Evolutionary conservation across 1,284 basidiomycete species (phyloP).

Genomic region (Rhizoctonia solani): DNA sequence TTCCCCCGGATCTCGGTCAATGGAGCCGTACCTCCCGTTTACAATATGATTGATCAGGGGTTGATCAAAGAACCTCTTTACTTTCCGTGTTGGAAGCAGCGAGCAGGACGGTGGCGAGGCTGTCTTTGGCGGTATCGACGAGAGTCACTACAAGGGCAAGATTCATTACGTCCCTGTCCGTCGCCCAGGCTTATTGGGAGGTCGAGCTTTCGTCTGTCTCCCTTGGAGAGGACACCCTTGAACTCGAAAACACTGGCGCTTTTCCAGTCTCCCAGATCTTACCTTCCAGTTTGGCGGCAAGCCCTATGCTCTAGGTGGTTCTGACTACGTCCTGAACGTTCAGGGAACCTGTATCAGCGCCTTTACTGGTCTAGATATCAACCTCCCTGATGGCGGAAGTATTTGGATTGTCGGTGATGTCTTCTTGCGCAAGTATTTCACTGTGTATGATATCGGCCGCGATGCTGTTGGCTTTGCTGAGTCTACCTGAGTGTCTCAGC

Average conservation of each 20-base stretch:
- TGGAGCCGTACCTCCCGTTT: constrained; percentile 92
- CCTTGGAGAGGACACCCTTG: constrained; percentile 84
- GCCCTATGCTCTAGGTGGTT: constrained; percentile 77
- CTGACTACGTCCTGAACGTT: constrained; percentile 87
- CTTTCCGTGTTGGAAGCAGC: constrained; percentile 92
- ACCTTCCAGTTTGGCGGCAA: constrained; percentile 83
- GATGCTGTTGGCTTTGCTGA: constrained; percentile 87
- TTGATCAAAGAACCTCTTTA: constrained; percentile 89
- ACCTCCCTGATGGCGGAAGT: constrained; percentile 74
- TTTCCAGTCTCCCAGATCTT: constrained; percentile 87
- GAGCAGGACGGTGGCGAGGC: constrained; percentile 92
- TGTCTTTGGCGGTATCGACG: constrained; percentile 91
- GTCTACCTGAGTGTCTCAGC: constrained; percentile 45
- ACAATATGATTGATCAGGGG: constrained; percentile 86
- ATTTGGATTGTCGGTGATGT: constrained; percentile 95
- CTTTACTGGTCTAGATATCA: constrained; percentile 93
- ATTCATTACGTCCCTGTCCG: constrained; percentile 90
- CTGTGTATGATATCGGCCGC: constrained; percentile 87
- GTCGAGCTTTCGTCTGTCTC: constrained; percentile 86
- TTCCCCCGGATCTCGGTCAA: constrained; percentile 98
- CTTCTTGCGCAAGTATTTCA: constrained; percentile 90
- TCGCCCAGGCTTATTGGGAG: constrained; percentile 98
- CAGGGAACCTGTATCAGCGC: constrained; percentile 93
- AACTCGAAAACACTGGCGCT: constrained; percentile 89
- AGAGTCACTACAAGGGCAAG: constrained; percentile 77